Percentiles rank a stretch among this genome's conserved stretches.
These are phyloP conservation scores for Xanthoconium purpureum DNA, from an alignment of 768 basidiomycete genomes.

Conservation along the genomic window DNA sequence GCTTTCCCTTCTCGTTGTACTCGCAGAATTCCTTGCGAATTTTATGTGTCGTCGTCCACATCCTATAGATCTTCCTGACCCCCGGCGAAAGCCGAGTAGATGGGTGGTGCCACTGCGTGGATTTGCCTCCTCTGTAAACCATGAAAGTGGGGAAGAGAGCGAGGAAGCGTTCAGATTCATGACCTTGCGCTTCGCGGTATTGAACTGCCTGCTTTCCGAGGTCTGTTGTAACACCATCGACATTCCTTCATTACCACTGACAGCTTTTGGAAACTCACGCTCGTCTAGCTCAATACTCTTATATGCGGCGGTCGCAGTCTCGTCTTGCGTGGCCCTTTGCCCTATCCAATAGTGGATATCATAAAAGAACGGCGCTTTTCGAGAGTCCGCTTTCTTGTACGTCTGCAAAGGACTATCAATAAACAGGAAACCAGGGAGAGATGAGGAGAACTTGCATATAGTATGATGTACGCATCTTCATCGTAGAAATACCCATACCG, in stretches of 20 bases:
- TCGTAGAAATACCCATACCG: conserved; percentile 57
- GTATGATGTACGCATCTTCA: conserved; percentile 64
- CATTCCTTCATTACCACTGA: background rate
- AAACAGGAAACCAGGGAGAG: background rate
- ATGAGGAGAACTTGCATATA: conserved; percentile 43
- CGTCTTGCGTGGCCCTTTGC: conserved; percentile 55
- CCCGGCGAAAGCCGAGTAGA: background rate
- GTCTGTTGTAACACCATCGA: background rate
- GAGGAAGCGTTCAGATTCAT: conserved; percentile 50
- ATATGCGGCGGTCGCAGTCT: conserved; percentile 60
- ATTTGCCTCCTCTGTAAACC: conserved; percentile 36
- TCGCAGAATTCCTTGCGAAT: conserved; percentile 5
- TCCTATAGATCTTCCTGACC: conserved; percentile 46
- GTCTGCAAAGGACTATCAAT: conserved; percentile 38
- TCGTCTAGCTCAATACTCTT: conserved; percentile 69
- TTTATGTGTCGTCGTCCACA: conserved; percentile 30
- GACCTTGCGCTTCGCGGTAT: conserved; percentile 58
- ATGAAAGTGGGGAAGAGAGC: conserved; percentile 50
- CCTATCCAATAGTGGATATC: conserved; percentile 66
- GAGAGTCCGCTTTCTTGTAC: conserved; percentile 47
- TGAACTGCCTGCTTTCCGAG: conserved; percentile 55
- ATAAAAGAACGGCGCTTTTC: conserved; percentile 40
- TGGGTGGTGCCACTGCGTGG: background rate
- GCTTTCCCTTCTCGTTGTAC: conserved; percentile 1
- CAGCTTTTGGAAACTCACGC: conserved; percentile 9